phyloP scores from a whole-genome alignment of 1,284 basidiomycete genomes.

The Dichomitus squalens region DNA sequence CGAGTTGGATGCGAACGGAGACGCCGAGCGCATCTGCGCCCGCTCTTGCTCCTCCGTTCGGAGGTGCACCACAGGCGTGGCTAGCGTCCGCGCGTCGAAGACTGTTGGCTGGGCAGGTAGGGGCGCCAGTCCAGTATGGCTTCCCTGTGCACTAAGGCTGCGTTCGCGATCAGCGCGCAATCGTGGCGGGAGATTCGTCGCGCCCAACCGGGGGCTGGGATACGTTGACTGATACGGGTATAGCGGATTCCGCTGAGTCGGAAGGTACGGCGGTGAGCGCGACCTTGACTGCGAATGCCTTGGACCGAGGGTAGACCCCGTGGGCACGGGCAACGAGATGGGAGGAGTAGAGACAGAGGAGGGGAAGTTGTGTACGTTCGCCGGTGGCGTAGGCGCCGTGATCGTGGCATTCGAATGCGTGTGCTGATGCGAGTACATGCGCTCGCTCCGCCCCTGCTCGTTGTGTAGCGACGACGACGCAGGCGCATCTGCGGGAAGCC shows the following conservation, averaged over 20 bases:
- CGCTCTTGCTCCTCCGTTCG: slow-evolving; percentile 1
- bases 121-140: neutral
- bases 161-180: slow-evolving; percentile 20
- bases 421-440: slow-evolving; percentile 30
- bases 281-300: slow-evolving; percentile 26
- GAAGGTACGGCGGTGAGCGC: slow-evolving; percentile 22
- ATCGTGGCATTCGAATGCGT: slow-evolving; percentile 38
- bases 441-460: slow-evolving; percentile 3
- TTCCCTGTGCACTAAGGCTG: neutral
- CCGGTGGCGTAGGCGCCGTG: slow-evolving; percentile 38
- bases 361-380: slow-evolving; percentile 23
- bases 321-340: slow-evolving; percentile 1
- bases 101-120: neutral
- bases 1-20: slow-evolving; percentile 35
- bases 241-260: slow-evolving; percentile 11
- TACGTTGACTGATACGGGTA: slow-evolving; percentile 21
- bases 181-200: slow-evolving; percentile 19
- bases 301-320: slow-evolving; percentile 14
- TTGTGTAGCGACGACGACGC: slow-evolving; percentile 4
- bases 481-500: slow-evolving; percentile 8
- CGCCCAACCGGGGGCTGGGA: slow-evolving; percentile 15
- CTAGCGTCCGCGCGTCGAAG: neutral
- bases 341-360: neutral
- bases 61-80: neutral
- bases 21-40: slow-evolving; percentile 20